Evolutionary conservation across 2,329 filamentous ascomycete genomes (phyloP).

Genomic region (Torrubiella hemipterigena): DNA sequence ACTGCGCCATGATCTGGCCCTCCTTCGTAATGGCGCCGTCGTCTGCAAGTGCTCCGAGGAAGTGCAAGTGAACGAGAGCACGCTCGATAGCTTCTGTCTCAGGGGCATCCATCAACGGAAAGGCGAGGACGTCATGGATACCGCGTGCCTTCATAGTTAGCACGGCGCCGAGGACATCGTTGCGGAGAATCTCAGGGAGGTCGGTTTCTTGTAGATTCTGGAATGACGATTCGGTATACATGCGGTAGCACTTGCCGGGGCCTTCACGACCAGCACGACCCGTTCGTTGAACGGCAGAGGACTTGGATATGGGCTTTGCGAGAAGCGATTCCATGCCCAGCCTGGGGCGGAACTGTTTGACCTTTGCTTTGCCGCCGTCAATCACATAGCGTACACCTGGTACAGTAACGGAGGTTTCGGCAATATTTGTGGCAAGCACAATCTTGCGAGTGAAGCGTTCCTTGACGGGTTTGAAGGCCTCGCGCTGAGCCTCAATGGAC

Average conservation of each 20-base stretch:
- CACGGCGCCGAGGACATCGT: slow-evolving; percentile 75
- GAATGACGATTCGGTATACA: slow-evolving; percentile 78
- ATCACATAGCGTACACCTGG: slow-evolving; percentile 85
- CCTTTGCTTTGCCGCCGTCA: slow-evolving; percentile 86
- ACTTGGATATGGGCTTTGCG: slow-evolving; percentile 82
- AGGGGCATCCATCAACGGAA: slow-evolving; percentile 77
- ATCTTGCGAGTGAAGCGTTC: slow-evolving; percentile 71
- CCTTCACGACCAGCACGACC: slow-evolving; percentile 91
- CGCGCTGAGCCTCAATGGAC: slow-evolving; percentile 73
- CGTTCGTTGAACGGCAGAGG: slow-evolving; percentile 80
- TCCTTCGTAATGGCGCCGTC: slow-evolving; percentile 60
- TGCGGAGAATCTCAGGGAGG: slow-evolving; percentile 79
- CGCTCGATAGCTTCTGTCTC: slow-evolving; percentile 68
- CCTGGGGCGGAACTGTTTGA: slow-evolving; percentile 77
- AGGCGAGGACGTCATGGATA: slow-evolving; percentile 67
- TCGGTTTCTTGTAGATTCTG: slow-evolving; percentile 58
- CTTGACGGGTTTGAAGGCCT: slow-evolving; percentile 67
- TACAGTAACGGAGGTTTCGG: slow-evolving; percentile 96
- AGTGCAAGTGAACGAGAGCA: slow-evolving; percentile 67
- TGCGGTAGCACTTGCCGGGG: slow-evolving; percentile 74
- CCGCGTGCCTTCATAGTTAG: slow-evolving; percentile 90
- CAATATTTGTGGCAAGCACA: slow-evolving; percentile 90
- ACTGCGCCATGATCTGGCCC: slow-evolving; percentile 66
- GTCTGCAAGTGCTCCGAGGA: slow-evolving; percentile 64
- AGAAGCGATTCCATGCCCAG: slow-evolving; percentile 85